Evolutionary conservation across 306 rosid genomes (phyloP).

Genomic region (Vigna unguiculata): DNA sequence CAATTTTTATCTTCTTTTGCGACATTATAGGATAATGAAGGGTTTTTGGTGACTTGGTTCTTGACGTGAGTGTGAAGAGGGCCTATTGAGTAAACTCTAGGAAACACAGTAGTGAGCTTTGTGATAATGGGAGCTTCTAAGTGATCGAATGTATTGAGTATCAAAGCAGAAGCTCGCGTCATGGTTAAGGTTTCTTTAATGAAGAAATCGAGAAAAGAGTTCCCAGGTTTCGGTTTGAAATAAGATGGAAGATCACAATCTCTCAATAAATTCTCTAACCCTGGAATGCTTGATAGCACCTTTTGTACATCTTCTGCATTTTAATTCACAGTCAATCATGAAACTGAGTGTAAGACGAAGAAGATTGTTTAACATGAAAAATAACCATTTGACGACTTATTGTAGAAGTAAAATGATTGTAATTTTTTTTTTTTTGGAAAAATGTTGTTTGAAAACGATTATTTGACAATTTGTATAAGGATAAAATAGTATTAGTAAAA

Average conservation of each 20-base stretch:
- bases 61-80: constrained; percentile 34
- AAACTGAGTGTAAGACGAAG: not conserved
- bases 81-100: constrained; percentile 35
- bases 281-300: constrained; percentile 27
- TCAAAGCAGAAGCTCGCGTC: constrained; percentile 26
- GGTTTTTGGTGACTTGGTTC: not conserved
- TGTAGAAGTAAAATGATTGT: no score
- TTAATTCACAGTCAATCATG: not conserved
- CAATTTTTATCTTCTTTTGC: constrained; percentile 39
- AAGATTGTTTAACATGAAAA: no score
- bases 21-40: not conserved
- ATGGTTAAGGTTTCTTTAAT: constrained; percentile 28
- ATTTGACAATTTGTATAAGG: no score
- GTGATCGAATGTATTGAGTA: constrained; percentile 39
- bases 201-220: not conserved
- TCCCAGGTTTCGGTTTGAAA: not conserved
- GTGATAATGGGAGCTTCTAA: constrained; percentile 40
- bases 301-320: constrained; percentile 32
- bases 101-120: constrained; percentile 29
- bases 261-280: constrained; percentile 30
- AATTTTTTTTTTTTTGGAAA: no score
- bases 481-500: no score
- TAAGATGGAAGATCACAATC: constrained; percentile 18
- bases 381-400: no score
- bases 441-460: no score